Conservation (phyloP, 768 basidiomycete genomes). For the Xerocomellus dryophilus region DNA sequence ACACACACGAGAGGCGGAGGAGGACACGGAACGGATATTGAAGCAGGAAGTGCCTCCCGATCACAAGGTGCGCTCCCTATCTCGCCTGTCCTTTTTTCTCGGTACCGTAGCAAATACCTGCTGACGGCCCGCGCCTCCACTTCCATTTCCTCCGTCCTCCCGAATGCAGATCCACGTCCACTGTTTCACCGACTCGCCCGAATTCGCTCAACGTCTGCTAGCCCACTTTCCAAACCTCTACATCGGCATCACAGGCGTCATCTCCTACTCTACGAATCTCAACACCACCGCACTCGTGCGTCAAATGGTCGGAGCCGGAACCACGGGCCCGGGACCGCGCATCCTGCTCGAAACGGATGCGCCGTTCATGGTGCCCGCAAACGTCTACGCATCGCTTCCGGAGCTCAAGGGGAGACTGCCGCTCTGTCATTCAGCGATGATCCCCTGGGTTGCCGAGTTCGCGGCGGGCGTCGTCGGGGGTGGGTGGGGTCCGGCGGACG, state of each 20-base stretch:
- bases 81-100: not conserved
- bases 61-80: slow-evolving; percentile 47
- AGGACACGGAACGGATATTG: slow-evolving; percentile 74
- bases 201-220: slow-evolving; percentile 66
- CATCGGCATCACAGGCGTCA: slow-evolving; percentile 85
- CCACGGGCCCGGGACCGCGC: slow-evolving; percentile 34
- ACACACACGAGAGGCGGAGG: slow-evolving; percentile 84
- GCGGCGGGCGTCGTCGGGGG: slow-evolving; percentile 48
- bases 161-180: slow-evolving; percentile 71
- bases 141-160: no score
- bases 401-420: slow-evolving; percentile 58
- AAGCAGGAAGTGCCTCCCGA: slow-evolving; percentile 72
- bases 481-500: slow-evolving; percentile 50
- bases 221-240: slow-evolving; percentile 77
- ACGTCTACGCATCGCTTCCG: slow-evolving; percentile 59
- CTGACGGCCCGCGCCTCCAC: not conserved
- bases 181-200: slow-evolving; percentile 83
- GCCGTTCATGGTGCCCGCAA: slow-evolving; percentile 82
- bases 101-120: no score
- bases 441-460: slow-evolving; percentile 82
- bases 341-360: slow-evolving; percentile 83
- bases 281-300: slow-evolving; percentile 70
- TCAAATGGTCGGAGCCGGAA: slow-evolving; percentile 37
- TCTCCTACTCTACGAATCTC: slow-evolving; percentile 72
- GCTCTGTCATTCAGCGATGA: slow-evolving; percentile 74